A percentile compares a stretch with the other conserved stretches of the same genome.
phyloP scores from a whole-genome alignment of 2,329 filamentous ascomycete genomes.

The Plectosphaerella cucumerina region DNA sequence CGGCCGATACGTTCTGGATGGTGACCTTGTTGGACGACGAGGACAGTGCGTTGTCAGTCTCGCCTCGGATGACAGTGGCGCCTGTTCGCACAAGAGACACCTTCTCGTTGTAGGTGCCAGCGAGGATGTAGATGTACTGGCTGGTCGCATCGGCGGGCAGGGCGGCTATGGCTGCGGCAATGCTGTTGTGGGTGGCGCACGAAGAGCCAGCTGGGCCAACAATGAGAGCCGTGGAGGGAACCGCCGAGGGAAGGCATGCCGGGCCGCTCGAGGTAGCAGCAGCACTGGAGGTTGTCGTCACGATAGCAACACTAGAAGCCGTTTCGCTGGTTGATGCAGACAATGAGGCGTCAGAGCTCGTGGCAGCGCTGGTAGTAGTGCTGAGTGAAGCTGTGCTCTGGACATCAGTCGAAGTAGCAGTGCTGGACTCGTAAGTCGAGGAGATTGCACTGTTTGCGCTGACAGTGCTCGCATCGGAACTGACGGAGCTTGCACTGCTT shows the following conservation, averaged over 20 bases:
- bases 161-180: constrained; percentile 43
- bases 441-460: background rate
- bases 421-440: background rate
- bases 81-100: constrained; percentile 42
- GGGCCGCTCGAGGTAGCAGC: background rate
- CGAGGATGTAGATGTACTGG: constrained; percentile 49
- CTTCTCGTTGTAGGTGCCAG: constrained; percentile 49
- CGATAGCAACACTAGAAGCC: background rate
- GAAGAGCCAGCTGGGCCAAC: constrained; percentile 10
- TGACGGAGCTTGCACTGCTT: no score
- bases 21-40: constrained; percentile 46
- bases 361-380: background rate
- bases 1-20: constrained; percentile 12
- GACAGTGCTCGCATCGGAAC: background rate
- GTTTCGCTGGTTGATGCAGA: background rate
- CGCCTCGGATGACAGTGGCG: constrained; percentile 42
- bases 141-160: constrained; percentile 34
- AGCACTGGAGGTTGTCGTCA: background rate
- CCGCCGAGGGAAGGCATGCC: constrained; percentile 4
- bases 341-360: background rate
- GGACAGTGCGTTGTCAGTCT: constrained; percentile 35
- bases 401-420: background rate
- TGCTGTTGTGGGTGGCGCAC: constrained; percentile 18
- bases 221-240: constrained; percentile 10
- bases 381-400: background rate